These are phyloP conservation scores for Fusarium sp. DNA, from an alignment of 2,329 filamentous ascomycete species.

Conservation along the genomic window DNA sequence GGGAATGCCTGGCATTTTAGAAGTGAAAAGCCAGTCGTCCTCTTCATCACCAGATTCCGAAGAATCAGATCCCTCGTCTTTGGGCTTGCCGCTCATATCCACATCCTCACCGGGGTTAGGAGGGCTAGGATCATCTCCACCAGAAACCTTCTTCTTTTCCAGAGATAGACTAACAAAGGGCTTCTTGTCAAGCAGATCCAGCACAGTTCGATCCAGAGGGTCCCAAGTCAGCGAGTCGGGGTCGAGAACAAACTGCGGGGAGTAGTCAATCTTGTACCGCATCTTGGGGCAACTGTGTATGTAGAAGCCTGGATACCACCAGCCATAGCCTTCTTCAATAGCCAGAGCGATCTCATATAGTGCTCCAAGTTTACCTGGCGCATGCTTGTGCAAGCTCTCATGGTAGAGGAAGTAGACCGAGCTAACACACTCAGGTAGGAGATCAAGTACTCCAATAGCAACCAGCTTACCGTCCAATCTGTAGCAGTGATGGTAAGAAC, in stretches of 20 bases:
- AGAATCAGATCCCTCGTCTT: conserved; percentile 12
- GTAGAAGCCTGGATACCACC: conserved; percentile 87
- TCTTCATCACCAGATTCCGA: conserved; percentile 42
- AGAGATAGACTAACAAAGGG: conserved; percentile 68
- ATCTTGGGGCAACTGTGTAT: conserved; percentile 88
- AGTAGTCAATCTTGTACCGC: conserved; percentile 87
- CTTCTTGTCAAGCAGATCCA: conserved; percentile 67
- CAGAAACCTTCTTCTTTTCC: conserved; percentile 48
- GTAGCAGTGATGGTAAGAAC: conserved; percentile 88
- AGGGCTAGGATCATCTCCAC: background rate
- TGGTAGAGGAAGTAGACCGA: conserved; percentile 89
- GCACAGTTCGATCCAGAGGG: conserved; percentile 66
- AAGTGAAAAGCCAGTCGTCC: conserved; percentile 64
- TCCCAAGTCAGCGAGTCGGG: conserved; percentile 76
- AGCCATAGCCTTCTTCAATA: conserved; percentile 77
- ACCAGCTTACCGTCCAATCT: conserved; percentile 82
- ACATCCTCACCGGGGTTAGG: background rate
- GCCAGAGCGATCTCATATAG: conserved; percentile 81
- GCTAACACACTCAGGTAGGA: conserved; percentile 83
- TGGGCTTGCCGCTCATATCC: conserved; percentile 9
- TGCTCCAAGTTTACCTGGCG: conserved; percentile 83
- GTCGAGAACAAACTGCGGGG: conserved; percentile 81
- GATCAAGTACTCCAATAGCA: conserved; percentile 82
- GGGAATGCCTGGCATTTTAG: conserved; percentile 78
- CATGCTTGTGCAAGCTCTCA: conserved; percentile 77